Evolutionary conservation across 495 filamentous ascomycete species (phyloP).

Genomic region (Pseudoneurospora amorphoporcata): DNA sequence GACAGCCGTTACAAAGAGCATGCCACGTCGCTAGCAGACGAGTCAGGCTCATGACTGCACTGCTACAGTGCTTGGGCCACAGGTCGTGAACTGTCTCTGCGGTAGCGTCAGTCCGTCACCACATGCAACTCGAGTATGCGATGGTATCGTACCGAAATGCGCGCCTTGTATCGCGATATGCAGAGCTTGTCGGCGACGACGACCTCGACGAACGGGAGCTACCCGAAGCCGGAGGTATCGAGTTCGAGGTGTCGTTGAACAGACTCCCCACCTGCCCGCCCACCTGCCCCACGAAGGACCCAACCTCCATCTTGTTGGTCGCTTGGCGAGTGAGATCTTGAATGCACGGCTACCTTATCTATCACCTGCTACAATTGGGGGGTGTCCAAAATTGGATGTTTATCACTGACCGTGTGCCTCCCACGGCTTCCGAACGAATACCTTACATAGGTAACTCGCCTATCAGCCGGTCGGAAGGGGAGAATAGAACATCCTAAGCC

Average conservation of each 20-base stretch:
- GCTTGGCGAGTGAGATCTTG: background rate
- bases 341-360: background rate
- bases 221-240: background rate
- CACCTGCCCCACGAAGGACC: background rate
- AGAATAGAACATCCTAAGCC: background rate
- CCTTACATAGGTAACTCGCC: background rate
- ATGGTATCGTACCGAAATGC: background rate
- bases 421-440: background rate
- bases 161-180: background rate
- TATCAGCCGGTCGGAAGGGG: background rate
- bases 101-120: constrained; percentile 11
- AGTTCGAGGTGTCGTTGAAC: background rate
- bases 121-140: background rate
- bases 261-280: background rate
- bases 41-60: constrained; percentile 15
- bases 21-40: constrained; percentile 23
- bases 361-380: background rate
- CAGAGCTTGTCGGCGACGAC: background rate
- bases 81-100: constrained; percentile 16
- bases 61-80: constrained; percentile 11
- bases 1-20: constrained; percentile 7
- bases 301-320: background rate
- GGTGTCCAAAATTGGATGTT: background rate
- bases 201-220: background rate
- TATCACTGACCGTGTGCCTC: background rate